These are phyloP conservation scores for Trifolium pratense DNA, from an alignment of 306 rosid genomes.

Conservation along the genomic window DNA sequence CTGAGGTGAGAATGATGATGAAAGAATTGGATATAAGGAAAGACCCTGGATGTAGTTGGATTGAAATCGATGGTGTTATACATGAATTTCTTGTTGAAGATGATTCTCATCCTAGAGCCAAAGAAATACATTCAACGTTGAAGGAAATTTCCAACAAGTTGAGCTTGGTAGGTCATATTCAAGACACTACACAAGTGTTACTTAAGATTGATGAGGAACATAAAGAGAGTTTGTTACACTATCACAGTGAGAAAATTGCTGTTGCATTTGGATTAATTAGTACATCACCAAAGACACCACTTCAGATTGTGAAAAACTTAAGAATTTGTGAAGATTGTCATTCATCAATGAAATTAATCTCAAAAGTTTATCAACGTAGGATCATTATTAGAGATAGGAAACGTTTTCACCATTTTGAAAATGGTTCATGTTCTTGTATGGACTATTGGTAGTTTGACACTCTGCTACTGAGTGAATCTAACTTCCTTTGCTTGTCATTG, in stretches of 20 bases:
- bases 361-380: slow-evolving; percentile 62
- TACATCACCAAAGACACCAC: slow-evolving; percentile 55
- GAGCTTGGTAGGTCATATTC: slow-evolving; percentile 57
- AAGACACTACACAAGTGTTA: slow-evolving; percentile 65
- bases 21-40: slow-evolving; percentile 69
- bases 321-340: slow-evolving; percentile 85
- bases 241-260: slow-evolving; percentile 88
- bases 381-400: slow-evolving; percentile 70
- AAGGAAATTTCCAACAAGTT: slow-evolving; percentile 65
- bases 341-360: slow-evolving; percentile 67
- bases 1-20: slow-evolving; percentile 75
- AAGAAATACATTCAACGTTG: slow-evolving; percentile 66
- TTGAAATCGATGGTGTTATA: slow-evolving; percentile 68
- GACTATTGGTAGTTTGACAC: slow-evolving; percentile 70
- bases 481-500: not conserved
- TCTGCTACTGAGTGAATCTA: not conserved
- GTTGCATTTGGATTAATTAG: slow-evolving; percentile 80
- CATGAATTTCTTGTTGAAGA: slow-evolving; percentile 86
- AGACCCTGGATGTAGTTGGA: slow-evolving; percentile 89
- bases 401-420: slow-evolving; percentile 82
- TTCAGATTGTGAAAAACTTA: slow-evolving; percentile 66
- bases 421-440: slow-evolving; percentile 79
- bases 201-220: slow-evolving; percentile 66
- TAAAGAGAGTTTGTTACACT: slow-evolving; percentile 58
- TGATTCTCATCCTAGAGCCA: slow-evolving; percentile 65